Base-by-base conservation (phyloP, 2,329 filamentous ascomycete genomes). In the Whalleya microplaca region DNA sequence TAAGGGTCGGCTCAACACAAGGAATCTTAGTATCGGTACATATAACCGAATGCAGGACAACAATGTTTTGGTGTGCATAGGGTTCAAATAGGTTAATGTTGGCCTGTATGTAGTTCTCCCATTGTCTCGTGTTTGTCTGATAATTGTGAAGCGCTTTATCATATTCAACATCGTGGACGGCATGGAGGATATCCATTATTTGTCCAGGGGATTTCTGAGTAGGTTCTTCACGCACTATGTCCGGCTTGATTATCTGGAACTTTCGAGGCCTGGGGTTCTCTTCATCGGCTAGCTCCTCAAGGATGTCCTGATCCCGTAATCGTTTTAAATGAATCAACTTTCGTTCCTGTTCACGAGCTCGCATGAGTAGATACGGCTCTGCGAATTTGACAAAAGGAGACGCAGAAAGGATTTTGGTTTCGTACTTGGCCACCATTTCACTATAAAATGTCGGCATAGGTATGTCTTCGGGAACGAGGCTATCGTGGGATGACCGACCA, bases 321-420 rank as follows among this genome's bases (percentile, higher is more conserved):
- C 88, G 84, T 69, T 90, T 94, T 46, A 97, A 81, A 70, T 96
- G 92, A 1, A 89, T 84, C 4, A 99, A 79, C 52, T 90, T 86
- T 50, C 91, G 83, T 74, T 99, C 95, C 69, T 97, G 90, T 71
- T 97, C 93, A 48, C 95, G 87, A 42, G 95, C 90, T 69, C 91
- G 91, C 82, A 95, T 96, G 40, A 99, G 81, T 21, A 98, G 83
- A 73, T 98, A 96, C 0, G 95, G 95, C 69, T 95, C 92, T 62
- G 90, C 89, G 69, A 98, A 99, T 68, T 92, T 94, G 63, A 99
- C 95, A 70, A 96, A 98, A 0, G 95, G 95, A 0, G 95, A 99
- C 1, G 92, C 92, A 1, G 96, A 99, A 5, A 99, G 78, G 44
- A 99, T 89, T 69, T 94, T 96, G 5, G 92, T 96, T 68, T 96